These are phyloP conservation scores for Tuctoria greenei DNA, from an alignment of 176 grass and related monocot species.

Conservation along the genomic window DNA sequence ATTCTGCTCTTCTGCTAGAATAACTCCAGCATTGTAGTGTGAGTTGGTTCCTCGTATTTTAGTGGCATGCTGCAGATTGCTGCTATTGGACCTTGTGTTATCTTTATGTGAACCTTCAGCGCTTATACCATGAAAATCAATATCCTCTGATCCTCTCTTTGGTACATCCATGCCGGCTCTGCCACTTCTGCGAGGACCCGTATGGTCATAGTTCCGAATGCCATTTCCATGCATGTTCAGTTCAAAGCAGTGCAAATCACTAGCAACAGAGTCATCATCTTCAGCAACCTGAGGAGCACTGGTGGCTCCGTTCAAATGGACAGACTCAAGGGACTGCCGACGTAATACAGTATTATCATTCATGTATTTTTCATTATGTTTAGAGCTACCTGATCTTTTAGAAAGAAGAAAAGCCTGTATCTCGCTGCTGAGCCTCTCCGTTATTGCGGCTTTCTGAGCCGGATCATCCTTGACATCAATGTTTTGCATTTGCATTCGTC, in stretches of 20 bases:
- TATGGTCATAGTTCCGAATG: constrained; percentile 24
- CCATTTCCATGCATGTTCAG: constrained; percentile 49
- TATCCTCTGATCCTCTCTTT: constrained; percentile 41
- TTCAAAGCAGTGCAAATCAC: constrained; percentile 88
- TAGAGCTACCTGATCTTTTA: constrained; percentile 36
- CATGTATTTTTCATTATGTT: constrained; percentile 25
- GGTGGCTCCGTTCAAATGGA: constrained; percentile 77
- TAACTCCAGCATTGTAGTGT: constrained; percentile 16
- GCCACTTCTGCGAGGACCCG: constrained; percentile 15
- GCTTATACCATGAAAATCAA: constrained; percentile 31
- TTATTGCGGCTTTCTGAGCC: constrained; percentile 47
- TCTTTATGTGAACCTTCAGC: constrained; percentile 30
- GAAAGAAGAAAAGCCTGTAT: constrained; percentile 68
- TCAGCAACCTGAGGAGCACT: constrained; percentile 81
- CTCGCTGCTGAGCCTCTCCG: constrained; percentile 70
- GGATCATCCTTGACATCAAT: constrained; percentile 41
- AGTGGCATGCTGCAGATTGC: constrained; percentile 31
- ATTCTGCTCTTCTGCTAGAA: constrained; percentile 24
- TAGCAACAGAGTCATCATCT: constrained; percentile 66
- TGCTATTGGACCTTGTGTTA: constrained; percentile 21
- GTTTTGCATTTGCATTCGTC: constrained; percentile 84
- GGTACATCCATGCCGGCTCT: constrained; percentile 20
- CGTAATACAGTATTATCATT: constrained; percentile 45
- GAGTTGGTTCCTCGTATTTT: constrained; percentile 23
- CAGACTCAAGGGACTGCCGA: constrained; percentile 80